Conservation (phyloP, 345 rosid genomes). For the Dovyalis caffra region DNA sequence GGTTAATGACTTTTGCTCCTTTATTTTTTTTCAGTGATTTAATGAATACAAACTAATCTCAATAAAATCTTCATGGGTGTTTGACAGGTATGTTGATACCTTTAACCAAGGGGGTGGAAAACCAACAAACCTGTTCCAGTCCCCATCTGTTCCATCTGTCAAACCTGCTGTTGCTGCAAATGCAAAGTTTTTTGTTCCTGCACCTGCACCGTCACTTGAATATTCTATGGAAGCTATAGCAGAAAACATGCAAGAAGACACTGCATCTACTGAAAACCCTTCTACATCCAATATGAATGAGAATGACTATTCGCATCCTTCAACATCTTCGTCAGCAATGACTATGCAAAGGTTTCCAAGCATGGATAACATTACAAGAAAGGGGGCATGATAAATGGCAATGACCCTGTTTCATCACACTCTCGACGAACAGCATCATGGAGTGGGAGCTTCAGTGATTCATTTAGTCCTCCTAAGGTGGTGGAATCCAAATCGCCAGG, state of each 20-base stretch:
- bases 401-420: constrained; percentile 26
- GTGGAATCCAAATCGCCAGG: constrained; percentile 37
- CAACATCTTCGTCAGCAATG: constrained; percentile 37
- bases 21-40: background rate
- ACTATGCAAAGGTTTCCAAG: constrained; percentile 67
- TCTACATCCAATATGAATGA: constrained; percentile 34
- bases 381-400: constrained; percentile 26
- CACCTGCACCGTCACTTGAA: constrained; percentile 45
- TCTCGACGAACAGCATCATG: constrained; percentile 82
- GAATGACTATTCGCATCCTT: constrained; percentile 33
- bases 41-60: background rate
- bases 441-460: constrained; percentile 65
- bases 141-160: constrained; percentile 59
- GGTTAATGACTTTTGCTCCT: background rate
- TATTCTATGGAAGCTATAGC: constrained; percentile 44
- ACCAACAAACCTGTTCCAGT: constrained; percentile 57
- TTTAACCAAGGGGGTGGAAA: constrained; percentile 61
- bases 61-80: background rate
- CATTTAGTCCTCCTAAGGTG: constrained; percentile 34
- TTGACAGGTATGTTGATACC: constrained; percentile 78
- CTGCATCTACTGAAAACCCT: constrained; percentile 38
- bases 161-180: constrained; percentile 68
- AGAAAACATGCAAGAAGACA: constrained; percentile 48
- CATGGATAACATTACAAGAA: constrained; percentile 54
- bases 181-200: constrained; percentile 82